These are phyloP conservation scores for Delonix regia DNA, from an alignment of 306 rosid species.

Conservation along the genomic window DNA sequence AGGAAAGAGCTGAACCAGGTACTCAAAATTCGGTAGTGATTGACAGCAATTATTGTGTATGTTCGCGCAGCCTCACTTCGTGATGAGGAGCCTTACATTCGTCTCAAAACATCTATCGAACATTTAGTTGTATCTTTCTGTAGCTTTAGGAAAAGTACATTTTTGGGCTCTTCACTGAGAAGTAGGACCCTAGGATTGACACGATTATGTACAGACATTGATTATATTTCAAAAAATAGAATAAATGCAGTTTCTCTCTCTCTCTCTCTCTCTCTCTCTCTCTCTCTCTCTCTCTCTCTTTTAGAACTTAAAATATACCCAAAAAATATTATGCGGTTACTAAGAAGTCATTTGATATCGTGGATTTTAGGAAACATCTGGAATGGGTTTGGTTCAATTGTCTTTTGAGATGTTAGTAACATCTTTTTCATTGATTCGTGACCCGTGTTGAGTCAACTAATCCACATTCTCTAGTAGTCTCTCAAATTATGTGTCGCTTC, in stretches of 20 bases:
- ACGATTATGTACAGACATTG: constrained; percentile 46
- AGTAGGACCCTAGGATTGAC: constrained; percentile 37
- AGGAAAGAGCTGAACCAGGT: constrained; percentile 26
- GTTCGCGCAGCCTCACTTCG: constrained; percentile 20
- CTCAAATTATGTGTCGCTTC: too few species aligned
- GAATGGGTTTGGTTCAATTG: too few species aligned
- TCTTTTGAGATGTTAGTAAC: too few species aligned
- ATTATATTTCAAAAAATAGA: constrained; percentile 42
- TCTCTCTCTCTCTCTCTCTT: background rate
- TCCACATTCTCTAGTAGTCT: too few species aligned
- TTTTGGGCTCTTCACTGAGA: constrained; percentile 38
- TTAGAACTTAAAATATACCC: too few species aligned
- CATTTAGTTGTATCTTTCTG: constrained; percentile 46
- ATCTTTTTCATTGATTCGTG: too few species aligned
- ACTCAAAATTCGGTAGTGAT: constrained; percentile 2
- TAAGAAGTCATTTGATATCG: too few species aligned
- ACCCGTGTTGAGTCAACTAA: too few species aligned
- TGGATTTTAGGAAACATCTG: too few species aligned
- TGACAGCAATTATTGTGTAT: constrained; percentile 26
- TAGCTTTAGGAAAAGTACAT: constrained; percentile 41
- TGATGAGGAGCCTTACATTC: constrained; percentile 24
- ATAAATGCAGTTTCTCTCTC: constrained; percentile 34
- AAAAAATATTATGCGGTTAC: too few species aligned
- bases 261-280: background rate
- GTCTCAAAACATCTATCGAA: constrained; percentile 3